These are phyloP conservation scores for Wickerhamomyces pijperi DNA, from an alignment of 805 yeast genomes.

Conservation along the genomic window DNA sequence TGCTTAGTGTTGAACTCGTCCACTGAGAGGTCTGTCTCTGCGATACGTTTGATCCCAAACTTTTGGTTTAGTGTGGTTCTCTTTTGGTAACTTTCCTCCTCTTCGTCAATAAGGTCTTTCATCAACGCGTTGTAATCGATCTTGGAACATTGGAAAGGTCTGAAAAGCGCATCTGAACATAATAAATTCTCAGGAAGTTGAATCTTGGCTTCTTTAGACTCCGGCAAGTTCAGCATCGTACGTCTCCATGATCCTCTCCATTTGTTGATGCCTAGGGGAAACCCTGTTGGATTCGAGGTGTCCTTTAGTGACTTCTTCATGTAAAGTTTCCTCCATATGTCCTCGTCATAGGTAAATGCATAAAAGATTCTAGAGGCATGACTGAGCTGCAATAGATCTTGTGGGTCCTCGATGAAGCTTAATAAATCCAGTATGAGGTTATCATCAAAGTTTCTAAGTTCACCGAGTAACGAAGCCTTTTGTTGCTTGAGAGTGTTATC, in stretches of 20 bases:
- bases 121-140: slow-evolving; percentile 46
- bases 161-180: slow-evolving; percentile 67
- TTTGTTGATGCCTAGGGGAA: slow-evolving; percentile 19
- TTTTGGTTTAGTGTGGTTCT: slow-evolving; percentile 14
- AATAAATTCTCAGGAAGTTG: slow-evolving; percentile 38
- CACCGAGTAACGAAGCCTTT: slow-evolving; percentile 35
- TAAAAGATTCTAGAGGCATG: slow-evolving; percentile 56
- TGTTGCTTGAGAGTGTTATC: slow-evolving; percentile 7
- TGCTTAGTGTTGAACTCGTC: slow-evolving; percentile 35
- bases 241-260: slow-evolving; percentile 84
- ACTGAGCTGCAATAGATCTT: slow-evolving; percentile 40
- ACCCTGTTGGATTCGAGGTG: slow-evolving; percentile 9
- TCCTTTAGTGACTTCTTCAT: slow-evolving; percentile 17
- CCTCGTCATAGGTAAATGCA: slow-evolving; percentile 69
- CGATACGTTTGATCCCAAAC: slow-evolving; percentile 39
- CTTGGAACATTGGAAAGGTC: slow-evolving; percentile 77
- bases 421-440: slow-evolving; percentile 49
- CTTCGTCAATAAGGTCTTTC: slow-evolving; percentile 36
- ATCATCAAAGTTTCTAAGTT: slow-evolving; percentile 43
- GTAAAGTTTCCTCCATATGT: slow-evolving; percentile 64
- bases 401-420: slow-evolving; percentile 32
- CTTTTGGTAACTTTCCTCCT: slow-evolving; percentile 19
- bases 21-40: slow-evolving; percentile 30
- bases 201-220: slow-evolving; percentile 30
- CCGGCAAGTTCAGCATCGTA: slow-evolving; percentile 34